Evolutionary conservation across 345 rosid genomes (phyloP).

Genomic region (Citrus mangshanensis): DNA sequence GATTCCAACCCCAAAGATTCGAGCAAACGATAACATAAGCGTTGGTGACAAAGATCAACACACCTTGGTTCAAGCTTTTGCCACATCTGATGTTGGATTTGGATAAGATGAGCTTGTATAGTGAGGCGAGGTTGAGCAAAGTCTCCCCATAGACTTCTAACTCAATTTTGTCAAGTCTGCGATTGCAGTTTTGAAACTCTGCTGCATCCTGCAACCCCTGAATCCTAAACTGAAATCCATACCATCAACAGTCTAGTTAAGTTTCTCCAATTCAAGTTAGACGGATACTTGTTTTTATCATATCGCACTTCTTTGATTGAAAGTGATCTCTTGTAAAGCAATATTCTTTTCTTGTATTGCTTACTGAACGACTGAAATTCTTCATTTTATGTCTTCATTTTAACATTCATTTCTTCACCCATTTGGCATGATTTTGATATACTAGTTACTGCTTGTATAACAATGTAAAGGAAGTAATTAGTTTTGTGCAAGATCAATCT

Average conservation of each 20-base stretch:
- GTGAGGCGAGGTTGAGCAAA: slow-evolving; percentile 50
- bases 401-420: background rate
- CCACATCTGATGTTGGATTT: slow-evolving; percentile 70
- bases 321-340: background rate
- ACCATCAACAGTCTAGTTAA: background rate
- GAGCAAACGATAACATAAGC: too few species aligned
- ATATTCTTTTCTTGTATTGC: background rate
- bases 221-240: background rate
- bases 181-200: background rate
- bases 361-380: background rate
- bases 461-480: too few species aligned
- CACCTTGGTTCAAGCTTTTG: slow-evolving; percentile 80
- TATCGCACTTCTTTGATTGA: background rate
- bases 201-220: background rate
- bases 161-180: background rate
- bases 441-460: too few species aligned
- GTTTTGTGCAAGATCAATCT: too few species aligned
- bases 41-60: too few species aligned
- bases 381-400: background rate
- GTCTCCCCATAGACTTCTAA: background rate
- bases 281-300: background rate
- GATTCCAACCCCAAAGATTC: too few species aligned
- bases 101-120: slow-evolving; percentile 54
- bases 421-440: background rate
- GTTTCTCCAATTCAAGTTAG: background rate